phyloP scores from a whole-genome alignment of 306 rosid species.

The Begonia loranthoides region DNA sequence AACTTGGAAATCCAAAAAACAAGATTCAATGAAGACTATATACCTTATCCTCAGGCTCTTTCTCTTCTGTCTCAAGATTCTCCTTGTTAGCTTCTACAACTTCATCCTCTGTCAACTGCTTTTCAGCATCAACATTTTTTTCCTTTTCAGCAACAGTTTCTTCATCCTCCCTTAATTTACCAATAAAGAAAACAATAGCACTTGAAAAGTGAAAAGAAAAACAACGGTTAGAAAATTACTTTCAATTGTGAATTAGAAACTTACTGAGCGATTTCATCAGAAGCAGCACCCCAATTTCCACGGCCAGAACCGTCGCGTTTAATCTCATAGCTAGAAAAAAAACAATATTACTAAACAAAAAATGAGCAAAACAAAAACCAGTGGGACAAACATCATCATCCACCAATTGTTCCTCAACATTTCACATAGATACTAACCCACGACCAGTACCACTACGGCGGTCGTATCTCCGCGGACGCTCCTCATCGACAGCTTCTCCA shows the following conservation, averaged over 20 bases:
- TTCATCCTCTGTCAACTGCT: conserved; percentile 42
- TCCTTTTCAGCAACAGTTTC: conserved; percentile 44
- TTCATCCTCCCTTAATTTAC: conserved; percentile 33
- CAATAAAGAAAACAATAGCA: background rate
- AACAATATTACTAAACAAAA: too few species aligned
- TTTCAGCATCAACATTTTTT: conserved; percentile 52
- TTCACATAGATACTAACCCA: too few species aligned
- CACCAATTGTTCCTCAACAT: too few species aligned
- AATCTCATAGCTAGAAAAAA: conserved; percentile 17
- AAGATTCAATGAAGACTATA: background rate
- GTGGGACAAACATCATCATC: too few species aligned
- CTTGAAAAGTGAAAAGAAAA: background rate
- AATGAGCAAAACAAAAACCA: too few species aligned
- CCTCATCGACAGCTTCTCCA: too few species aligned
- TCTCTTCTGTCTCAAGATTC: conserved; percentile 47
- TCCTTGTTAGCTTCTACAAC: conserved; percentile 58
- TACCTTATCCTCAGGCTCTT: conserved; percentile 84
- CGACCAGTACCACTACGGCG: too few species aligned
- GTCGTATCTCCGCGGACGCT: too few species aligned
- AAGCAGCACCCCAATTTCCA: conserved; percentile 41
- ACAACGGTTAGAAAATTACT: background rate
- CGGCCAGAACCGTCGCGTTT: conserved; percentile 51
- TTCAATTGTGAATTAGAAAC: conserved; percentile 3
- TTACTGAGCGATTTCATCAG: conserved; percentile 30
- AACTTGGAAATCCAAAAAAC: too few species aligned